Evolutionary conservation across 1,139 yeast species (phyloP).

Genomic region (Pichia kudriavzevii): DNA sequence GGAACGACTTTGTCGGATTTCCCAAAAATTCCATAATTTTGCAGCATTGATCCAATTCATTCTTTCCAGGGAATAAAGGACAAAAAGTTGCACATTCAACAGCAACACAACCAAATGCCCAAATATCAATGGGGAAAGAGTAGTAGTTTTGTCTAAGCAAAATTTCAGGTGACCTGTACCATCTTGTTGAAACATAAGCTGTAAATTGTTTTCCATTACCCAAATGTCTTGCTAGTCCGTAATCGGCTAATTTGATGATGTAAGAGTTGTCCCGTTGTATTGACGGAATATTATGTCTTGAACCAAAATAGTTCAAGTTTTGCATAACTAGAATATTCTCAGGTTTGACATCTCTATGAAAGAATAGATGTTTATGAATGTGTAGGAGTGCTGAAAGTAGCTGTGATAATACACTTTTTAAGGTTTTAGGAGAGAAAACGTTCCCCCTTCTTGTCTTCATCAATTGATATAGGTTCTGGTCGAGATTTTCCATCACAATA

Average conservation of each 20-base stretch:
- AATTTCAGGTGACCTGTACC: slow-evolving; percentile 96
- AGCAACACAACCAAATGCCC: slow-evolving; percentile 92
- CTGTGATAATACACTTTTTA: slow-evolving; percentile 63
- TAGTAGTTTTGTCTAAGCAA: slow-evolving; percentile 60
- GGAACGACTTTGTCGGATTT: slow-evolving; percentile 37
- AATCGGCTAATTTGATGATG: slow-evolving; percentile 80
- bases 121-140: slow-evolving; percentile 75
- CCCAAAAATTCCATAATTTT: slow-evolving; percentile 64
- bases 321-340: slow-evolving; percentile 71
- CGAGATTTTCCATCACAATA: slow-evolving; percentile 86
- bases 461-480: slow-evolving; percentile 68
- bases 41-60: slow-evolving; percentile 72
- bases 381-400: slow-evolving; percentile 70
- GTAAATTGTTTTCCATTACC: slow-evolving; percentile 52
- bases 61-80: slow-evolving; percentile 80
- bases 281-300: slow-evolving; percentile 35
- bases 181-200: slow-evolving; percentile 84
- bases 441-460: slow-evolving; percentile 49
- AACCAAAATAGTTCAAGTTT: slow-evolving; percentile 44
- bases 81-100: slow-evolving; percentile 67
- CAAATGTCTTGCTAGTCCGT: slow-evolving; percentile 74
- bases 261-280: slow-evolving; percentile 39
- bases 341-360: slow-evolving; percentile 82
- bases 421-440: slow-evolving; percentile 48
- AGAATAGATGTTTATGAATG: slow-evolving; percentile 66